These are phyloP conservation scores for Acephala macrosclerotiorum DNA, from an alignment of 2,329 filamentous ascomycete genomes.

Conservation along the genomic window DNA sequence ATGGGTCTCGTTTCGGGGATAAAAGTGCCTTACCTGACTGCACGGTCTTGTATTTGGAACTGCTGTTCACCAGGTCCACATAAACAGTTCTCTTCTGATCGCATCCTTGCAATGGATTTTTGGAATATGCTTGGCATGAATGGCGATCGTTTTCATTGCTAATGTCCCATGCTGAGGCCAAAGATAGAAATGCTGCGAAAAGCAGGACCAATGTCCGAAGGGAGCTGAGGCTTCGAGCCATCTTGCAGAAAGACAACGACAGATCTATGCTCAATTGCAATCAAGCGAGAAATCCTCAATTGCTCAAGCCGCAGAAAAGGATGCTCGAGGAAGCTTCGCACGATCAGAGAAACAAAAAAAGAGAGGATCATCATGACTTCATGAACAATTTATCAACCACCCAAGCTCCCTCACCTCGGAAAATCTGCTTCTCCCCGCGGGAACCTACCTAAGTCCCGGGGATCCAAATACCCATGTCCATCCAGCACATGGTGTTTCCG, in stretches of 20 bases:
- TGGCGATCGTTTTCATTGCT: conserved; percentile 32
- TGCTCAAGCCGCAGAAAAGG: neutral
- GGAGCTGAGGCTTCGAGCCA: conserved; percentile 5
- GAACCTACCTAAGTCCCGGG: neutral
- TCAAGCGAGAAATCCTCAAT: neutral
- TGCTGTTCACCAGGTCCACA: conserved; percentile 28
- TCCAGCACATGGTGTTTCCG: neutral
- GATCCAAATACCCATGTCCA: conserved; percentile 22
- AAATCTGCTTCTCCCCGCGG: conserved; percentile 13
- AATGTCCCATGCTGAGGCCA: conserved; percentile 37
- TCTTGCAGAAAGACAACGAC: neutral
- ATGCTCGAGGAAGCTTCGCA: neutral
- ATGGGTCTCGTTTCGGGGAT: neutral
- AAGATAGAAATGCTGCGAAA: conserved; percentile 16
- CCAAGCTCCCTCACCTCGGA: conserved; percentile 13
- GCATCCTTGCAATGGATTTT: conserved; percentile 38
- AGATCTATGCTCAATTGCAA: neutral
- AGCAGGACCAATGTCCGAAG: conserved; percentile 13
- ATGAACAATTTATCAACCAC: conserved; percentile 8
- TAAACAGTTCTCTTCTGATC: conserved; percentile 33
- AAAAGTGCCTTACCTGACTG: conserved; percentile 35
- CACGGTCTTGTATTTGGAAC: conserved; percentile 36
- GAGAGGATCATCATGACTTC: conserved; percentile 4
- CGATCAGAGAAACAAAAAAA: neutral
- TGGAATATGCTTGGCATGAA: conserved; percentile 31